A percentile compares a stretch with the other conserved stretches of the same genome.
These are phyloP conservation scores for Sequoia sempervirens DNA, from an alignment of 75 land plant species.

Conservation along the genomic window DNA sequence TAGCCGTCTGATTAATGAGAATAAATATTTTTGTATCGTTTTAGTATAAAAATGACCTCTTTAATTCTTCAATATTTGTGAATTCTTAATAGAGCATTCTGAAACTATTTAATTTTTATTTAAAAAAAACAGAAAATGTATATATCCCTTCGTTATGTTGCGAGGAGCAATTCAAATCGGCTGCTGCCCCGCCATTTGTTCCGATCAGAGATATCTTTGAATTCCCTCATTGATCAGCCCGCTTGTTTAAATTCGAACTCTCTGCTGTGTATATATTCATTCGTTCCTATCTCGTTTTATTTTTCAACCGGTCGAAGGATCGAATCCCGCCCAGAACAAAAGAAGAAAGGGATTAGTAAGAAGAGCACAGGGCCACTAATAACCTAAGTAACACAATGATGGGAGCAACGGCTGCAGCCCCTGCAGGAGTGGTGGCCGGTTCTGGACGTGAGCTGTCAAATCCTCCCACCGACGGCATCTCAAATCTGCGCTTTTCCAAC, in stretches of 20 bases:
- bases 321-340: not conserved
- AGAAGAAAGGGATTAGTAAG: too few relatives aligned
- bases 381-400: not conserved
- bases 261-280: not conserved
- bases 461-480: slow-evolving; percentile 96
- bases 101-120: too few relatives aligned
- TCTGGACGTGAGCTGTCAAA: slow-evolving; percentile 80
- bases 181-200: not conserved
- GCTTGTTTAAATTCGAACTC: too few relatives aligned
- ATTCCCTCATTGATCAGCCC: too few relatives aligned
- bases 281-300: not conserved
- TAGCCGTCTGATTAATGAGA: too few relatives aligned
- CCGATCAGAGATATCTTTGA: not conserved
- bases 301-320: not conserved
- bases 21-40: too few relatives aligned
- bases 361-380: too few relatives aligned
- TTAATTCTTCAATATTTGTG: too few relatives aligned
- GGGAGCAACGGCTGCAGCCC: not conserved
- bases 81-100: too few relatives aligned
- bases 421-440: slow-evolving; percentile 11
- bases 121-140: too few relatives aligned
- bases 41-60: too few relatives aligned
- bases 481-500: slow-evolving; percentile 96
- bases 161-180: not conserved
- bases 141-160: too few relatives aligned